These are phyloP conservation scores for Elsinoe perseae DNA, from an alignment of 2,329 filamentous ascomycete genomes.

Conservation along the genomic window DNA sequence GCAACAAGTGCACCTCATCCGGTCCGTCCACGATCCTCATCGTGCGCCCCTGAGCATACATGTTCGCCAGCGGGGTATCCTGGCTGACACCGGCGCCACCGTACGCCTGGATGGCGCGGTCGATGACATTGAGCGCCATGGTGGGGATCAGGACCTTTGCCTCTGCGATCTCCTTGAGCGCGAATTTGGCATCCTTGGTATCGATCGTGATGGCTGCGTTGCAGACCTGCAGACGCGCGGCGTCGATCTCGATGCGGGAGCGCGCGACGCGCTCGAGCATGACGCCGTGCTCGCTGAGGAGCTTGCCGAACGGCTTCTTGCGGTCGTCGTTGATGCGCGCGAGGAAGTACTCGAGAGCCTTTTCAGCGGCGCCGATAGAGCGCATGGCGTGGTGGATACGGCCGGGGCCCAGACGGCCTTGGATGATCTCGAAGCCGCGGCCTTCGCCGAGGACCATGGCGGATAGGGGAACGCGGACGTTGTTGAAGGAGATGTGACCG, in stretches of 20 bases:
- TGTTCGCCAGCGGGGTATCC: conserved; percentile 78
- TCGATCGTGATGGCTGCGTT: conserved; percentile 97
- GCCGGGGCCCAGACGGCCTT: conserved; percentile 88
- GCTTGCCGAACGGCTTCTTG: conserved; percentile 88
- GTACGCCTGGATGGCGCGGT: conserved; percentile 88
- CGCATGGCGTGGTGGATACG: conserved; percentile 98
- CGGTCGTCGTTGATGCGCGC: conserved; percentile 84
- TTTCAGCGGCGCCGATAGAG: conserved; percentile 81
- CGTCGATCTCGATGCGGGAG: conserved; percentile 88
- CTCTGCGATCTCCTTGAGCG: conserved; percentile 87
- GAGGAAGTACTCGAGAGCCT: conserved; percentile 89
- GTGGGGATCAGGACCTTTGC: conserved; percentile 87
- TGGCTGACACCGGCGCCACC: conserved; percentile 87
- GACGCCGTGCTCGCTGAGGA: conserved; percentile 80
- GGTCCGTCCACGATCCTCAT: conserved; percentile 61
- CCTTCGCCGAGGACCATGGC: conserved; percentile 91
- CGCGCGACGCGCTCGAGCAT: conserved; percentile 92
- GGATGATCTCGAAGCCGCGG: conserved; percentile 95
- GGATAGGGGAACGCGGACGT: conserved; percentile 76
- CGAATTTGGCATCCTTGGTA: conserved; percentile 75
- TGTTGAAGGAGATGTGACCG: conserved; percentile 80
- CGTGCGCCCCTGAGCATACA: conserved; percentile 31
- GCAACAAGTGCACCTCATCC: conserved; percentile 86
- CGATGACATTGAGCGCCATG: conserved; percentile 77
- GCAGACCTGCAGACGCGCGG: conserved; percentile 79